Base-by-base conservation (phyloP, 2,329 filamentous ascomycete genomes). In the Ascochyta viciae-villosae region DNA sequence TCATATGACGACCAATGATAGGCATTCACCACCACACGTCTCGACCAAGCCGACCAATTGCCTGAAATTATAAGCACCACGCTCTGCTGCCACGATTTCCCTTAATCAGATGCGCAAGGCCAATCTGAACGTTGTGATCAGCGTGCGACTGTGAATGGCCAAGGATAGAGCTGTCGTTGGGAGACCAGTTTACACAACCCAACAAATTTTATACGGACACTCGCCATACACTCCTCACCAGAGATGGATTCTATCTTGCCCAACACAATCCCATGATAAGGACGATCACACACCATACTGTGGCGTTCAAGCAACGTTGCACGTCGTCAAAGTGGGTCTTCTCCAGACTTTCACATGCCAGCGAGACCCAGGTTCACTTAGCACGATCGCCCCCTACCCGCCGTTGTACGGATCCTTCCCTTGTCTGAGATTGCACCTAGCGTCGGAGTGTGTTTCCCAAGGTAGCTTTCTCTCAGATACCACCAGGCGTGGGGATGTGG, bases 311-410 rank as follows among this genome's bases (percentile, higher is more conserved):
- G 6, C 12, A 31, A 31, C 29, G 29, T 13, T 31, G 12, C 15
- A 50, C 19, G 56, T 59, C 50, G 56, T 50, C 34, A 27, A 47
- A 50, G 54, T 58, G 58, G 58, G 51, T 51, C 40, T 58, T 55
- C 62, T 63, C 62, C 62, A 64, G 58, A 61, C 62, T 64, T 64
- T 66, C 63, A 66, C 62, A 63, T 66, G 63, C 37, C 58, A 63
- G 33, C 15, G 15, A 62, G 45, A 52, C 37, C 43, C 27, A 29
- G 56, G 58, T 60, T 56, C 55, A 48, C 47, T 51, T 24, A 37
- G 47, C 48, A 47, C 41, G 57, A 62, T 64, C 57, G 63, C 62
- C 58, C 60, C 62, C 62, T 63, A 43, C 49, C 51, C 47, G 54
- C 50, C 49, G 53, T 41, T 56, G 15, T 19, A 56, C 52, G 57